These are phyloP conservation scores for Sporothrix inflata DNA, from an alignment of 2,329 filamentous ascomycete species.

Conservation along the genomic window DNA sequence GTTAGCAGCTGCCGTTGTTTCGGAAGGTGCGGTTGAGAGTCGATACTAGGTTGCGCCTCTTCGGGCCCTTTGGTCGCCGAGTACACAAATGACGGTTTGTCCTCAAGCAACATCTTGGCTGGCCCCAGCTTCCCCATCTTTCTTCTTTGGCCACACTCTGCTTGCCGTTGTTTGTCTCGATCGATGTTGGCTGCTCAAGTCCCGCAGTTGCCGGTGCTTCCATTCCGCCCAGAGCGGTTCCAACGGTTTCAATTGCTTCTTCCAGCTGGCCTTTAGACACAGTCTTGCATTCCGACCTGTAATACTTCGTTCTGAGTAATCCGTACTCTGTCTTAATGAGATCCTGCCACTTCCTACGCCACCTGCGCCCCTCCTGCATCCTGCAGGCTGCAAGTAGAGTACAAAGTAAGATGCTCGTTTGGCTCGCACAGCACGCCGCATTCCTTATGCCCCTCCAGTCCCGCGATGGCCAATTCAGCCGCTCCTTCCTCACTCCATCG, in stretches of 20 bases:
- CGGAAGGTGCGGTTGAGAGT: not conserved
- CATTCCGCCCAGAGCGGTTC: not conserved
- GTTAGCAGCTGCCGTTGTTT: not conserved
- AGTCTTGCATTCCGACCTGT: not conserved
- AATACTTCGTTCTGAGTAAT: not conserved
- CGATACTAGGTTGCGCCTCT: not conserved
- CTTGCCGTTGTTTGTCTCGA: not conserved
- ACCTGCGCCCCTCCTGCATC: not conserved
- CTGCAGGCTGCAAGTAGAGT: not conserved
- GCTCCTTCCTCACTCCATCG: slow-evolving; percentile 1
- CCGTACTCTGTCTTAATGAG: no score
- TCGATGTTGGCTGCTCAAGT: slow-evolving; percentile 1
- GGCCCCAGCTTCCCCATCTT: not conserved
- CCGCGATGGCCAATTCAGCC: slow-evolving; percentile 7
- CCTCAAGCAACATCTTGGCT: not conserved
- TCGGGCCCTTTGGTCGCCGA: not conserved
- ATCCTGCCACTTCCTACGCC: no score
- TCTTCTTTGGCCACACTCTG: not conserved
- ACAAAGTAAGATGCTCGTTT: not conserved
- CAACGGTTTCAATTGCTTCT: slow-evolving; percentile 4
- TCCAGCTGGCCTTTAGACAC: not conserved
- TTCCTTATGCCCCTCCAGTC: not conserved
- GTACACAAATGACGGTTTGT: not conserved
- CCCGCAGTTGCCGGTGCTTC: slow-evolving; percentile 9
- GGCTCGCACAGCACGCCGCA: not conserved